These are phyloP conservation scores for Alternaria consortialis DNA, from an alignment of 2,329 filamentous ascomycete species.

Conservation along the genomic window DNA sequence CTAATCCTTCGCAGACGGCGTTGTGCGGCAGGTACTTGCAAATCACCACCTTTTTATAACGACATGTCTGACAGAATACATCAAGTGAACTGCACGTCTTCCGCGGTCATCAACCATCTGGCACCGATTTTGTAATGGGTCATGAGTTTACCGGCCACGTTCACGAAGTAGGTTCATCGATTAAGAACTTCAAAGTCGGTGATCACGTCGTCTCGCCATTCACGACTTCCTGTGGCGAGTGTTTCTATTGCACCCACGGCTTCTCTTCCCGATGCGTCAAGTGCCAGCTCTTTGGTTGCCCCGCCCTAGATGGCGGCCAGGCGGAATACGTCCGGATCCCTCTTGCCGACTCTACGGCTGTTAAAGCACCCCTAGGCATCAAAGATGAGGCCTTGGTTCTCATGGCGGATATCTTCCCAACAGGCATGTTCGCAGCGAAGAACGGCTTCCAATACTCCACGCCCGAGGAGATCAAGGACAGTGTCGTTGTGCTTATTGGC, in stretches of 20 bases:
- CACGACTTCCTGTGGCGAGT: constrained; percentile 69
- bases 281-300: constrained; percentile 74
- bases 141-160: constrained; percentile 88
- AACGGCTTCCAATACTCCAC: constrained; percentile 76
- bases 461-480: constrained; percentile 66
- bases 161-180: constrained; percentile 70
- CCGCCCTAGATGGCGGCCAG: constrained; percentile 77
- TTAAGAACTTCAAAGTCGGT: constrained; percentile 74
- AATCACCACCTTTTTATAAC: not conserved
- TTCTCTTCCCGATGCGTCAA: constrained; percentile 80
- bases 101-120: constrained; percentile 78
- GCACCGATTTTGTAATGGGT: constrained; percentile 73
- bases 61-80: constrained; percentile 12
- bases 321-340: constrained; percentile 80
- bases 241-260: constrained; percentile 84
- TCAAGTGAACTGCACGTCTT: constrained; percentile 83
- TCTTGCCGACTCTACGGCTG: constrained; percentile 79
- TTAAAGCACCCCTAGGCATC: constrained; percentile 75
- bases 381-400: constrained; percentile 79
- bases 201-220: constrained; percentile 86
- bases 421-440: constrained; percentile 80
- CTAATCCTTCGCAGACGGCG: constrained; percentile 63
- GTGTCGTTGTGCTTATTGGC: constrained; percentile 80
- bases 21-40: constrained; percentile 80
- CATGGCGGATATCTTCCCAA: constrained; percentile 93